Evolutionary conservation across 495 filamentous ascomycete species (phyloP), one percentile per base, ranked within the genome.

Genomic region (Saxophila tyrrhenica): DNA sequence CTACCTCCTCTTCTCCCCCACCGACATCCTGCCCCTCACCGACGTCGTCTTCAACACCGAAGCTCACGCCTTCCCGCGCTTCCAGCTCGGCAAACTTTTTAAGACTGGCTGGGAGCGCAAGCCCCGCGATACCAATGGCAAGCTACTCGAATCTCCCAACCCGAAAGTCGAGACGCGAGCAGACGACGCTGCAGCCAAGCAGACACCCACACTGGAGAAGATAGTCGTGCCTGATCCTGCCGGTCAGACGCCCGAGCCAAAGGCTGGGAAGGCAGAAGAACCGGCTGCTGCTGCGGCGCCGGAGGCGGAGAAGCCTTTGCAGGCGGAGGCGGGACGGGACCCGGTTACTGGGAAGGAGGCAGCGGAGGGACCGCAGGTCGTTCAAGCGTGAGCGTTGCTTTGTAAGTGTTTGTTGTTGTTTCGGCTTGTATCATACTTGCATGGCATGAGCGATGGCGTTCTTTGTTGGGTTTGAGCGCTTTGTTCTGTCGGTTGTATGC

Each of bases 11-110:
- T 98, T 99, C 70, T 91, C 87, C 21, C 82, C 85, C 8, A 75
- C 82, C 48, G 87, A 94, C 41, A 71, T 96, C 48, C 73, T 96
- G 45, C 86, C 90, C 10, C 73, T 97, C 29, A 83, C 89, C 58
- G 75, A 89, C 48, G 72, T 95, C 32, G 87, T 99, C 22, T 81
- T 97, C 59, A 99, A 97, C 65, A 97, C 94, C 16, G 92, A 97
- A 74, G 92, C 88, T 19, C 92, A 99, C 67, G 82, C 86, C 1
- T 76, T 99, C 57, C 92, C 92, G 8, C 73, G 85, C 20, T 97
- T 99, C 63, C 78, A 88, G 62, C 78, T 87, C 59, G 79, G 78
- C 3, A 82, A 80, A 44, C 75, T 87, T 47, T 83, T 96, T 57
- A 79, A 78, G 65, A 97, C 91, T 0, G 90, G 92, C 1, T 98